Evolutionary conservation across 2,329 filamentous ascomycete species (phyloP).

Genomic region (Dactylellina sp.): DNA sequence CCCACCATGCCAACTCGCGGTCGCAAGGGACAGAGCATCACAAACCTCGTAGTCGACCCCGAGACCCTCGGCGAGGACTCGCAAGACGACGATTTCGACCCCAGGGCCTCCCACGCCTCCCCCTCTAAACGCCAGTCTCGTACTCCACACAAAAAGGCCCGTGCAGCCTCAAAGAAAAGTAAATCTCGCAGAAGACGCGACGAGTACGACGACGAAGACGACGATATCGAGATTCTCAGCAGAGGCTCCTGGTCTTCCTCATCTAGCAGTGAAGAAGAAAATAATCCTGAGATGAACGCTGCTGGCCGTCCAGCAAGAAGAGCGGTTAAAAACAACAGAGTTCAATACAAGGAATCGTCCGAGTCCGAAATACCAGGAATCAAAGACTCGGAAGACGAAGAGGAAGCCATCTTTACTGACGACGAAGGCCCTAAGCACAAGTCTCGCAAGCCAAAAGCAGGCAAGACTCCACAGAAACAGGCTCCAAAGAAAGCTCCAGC

Average conservation of each 20-base stretch:
- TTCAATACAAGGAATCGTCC: conserved; percentile 56
- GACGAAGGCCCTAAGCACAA: conserved; percentile 46
- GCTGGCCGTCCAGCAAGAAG: conserved; percentile 58
- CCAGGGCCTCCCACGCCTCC: conserved; percentile 44
- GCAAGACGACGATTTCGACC: conserved; percentile 52
- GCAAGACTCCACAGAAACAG: conserved; percentile 47
- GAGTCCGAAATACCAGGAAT: conserved; percentile 23
- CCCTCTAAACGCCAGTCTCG: conserved; percentile 48
- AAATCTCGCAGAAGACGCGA: conserved; percentile 41
- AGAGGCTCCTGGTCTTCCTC: conserved; percentile 45
- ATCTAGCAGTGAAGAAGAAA: conserved; percentile 29
- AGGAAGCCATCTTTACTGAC: conserved; percentile 35
- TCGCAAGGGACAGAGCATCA: conserved; percentile 54
- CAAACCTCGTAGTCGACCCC: conserved; percentile 54
- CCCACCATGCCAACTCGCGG: conserved; percentile 50
- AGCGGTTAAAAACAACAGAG: conserved; percentile 41
- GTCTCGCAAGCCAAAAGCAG: conserved; percentile 37
- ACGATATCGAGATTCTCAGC: conserved; percentile 47
- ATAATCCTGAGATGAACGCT: conserved; percentile 56
- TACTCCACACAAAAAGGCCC: conserved; percentile 33
- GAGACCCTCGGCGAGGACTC: conserved; percentile 52
- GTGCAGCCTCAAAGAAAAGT: conserved; percentile 31
- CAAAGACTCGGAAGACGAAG: conserved; percentile 27
- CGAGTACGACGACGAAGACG: conserved; percentile 48
- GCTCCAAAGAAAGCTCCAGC: conserved; percentile 43